These are phyloP conservation scores for Trichoderma polysporum DNA, from an alignment of 2,329 filamentous ascomycete genomes.

Conservation along the genomic window DNA sequence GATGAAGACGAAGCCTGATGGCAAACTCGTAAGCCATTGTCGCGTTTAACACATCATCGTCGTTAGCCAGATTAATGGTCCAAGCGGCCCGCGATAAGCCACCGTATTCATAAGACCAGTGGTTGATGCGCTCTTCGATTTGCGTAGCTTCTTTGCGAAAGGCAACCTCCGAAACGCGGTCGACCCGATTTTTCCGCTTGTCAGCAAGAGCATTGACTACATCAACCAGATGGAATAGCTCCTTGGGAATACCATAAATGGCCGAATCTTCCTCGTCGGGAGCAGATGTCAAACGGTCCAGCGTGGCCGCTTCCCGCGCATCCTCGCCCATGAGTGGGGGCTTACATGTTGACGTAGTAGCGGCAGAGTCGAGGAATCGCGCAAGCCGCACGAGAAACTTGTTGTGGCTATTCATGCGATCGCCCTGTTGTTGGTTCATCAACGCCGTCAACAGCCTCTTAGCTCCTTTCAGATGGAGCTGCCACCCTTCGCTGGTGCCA, in stretches of 20 bases:
- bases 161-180: constrained; percentile 31
- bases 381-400: constrained; percentile 38
- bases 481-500: constrained; percentile 42
- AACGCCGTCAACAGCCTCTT: constrained; percentile 38
- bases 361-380: constrained; percentile 36
- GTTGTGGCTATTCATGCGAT: constrained; percentile 39
- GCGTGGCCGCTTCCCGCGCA: constrained; percentile 29
- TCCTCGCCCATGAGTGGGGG: constrained; percentile 37
- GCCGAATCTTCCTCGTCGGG: constrained; percentile 36
- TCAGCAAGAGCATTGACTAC: constrained; percentile 35
- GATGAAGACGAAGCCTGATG: constrained; percentile 42
- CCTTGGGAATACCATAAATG: constrained; percentile 39
- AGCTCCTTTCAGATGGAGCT: constrained; percentile 44
- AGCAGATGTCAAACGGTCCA: constrained; percentile 30
- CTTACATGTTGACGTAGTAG: constrained; percentile 36
- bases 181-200: constrained; percentile 34
- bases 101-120: constrained; percentile 38
- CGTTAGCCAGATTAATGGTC: constrained; percentile 25
- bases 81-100: constrained; percentile 30
- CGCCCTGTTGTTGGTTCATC: constrained; percentile 33
- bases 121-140: constrained; percentile 38
- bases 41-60: constrained; percentile 36
- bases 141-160: constrained; percentile 33
- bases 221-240: constrained; percentile 37
- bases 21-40: constrained; percentile 43